Evolutionary conservation across 441 rosid species (phyloP), one percentile per base, ranked within the genome.

Genomic region (Populus hybrid): DNA sequence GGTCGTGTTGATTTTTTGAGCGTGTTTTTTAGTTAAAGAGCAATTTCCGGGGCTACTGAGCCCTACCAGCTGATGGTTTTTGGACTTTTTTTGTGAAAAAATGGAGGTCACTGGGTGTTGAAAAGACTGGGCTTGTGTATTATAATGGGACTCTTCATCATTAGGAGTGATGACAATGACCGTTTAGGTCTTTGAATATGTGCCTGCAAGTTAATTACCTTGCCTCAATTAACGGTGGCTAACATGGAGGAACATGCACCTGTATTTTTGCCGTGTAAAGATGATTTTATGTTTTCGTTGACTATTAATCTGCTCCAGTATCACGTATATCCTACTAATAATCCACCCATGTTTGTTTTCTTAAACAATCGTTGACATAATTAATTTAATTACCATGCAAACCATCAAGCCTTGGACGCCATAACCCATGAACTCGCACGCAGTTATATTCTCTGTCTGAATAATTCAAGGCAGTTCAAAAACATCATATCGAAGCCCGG

Each of bases 401-500:
- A 57, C 59, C 66, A 28, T 20, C 21, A 18, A 57, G 5, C 6
- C 1, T 46, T 4, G 57, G 57, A 46, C 57, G 18, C 18, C 6
- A 14, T 14, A 1, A 12, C 57, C 57, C 20, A 46, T 12, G 20
- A 46, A 14, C 57, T 14, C 57, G 1, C 57, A 46, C 12, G 2
- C 57, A 14, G 5, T 46, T 46, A 46, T 8, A 59, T 59, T 59
- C 24, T n/a, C 64, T 2, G 23, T n/a, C 23, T 59, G 10, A 59
- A n/a, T 59, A n/a, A 20, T 59, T 35, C 10, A 10, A 69, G 8
- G 46, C 12, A 69, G 72, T 34, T 69, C 73, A 3, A 4, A 24
- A 20, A 32, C 40, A 50, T 9, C 81, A 53, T 20, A 77, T 83
- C 81, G 34, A 72, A 75, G 23, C 34, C 68, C 75, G 68, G 35